These are phyloP conservation scores for Fusarium decemcellulare DNA, from an alignment of 2,329 filamentous ascomycete genomes.

Conservation along the genomic window DNA sequence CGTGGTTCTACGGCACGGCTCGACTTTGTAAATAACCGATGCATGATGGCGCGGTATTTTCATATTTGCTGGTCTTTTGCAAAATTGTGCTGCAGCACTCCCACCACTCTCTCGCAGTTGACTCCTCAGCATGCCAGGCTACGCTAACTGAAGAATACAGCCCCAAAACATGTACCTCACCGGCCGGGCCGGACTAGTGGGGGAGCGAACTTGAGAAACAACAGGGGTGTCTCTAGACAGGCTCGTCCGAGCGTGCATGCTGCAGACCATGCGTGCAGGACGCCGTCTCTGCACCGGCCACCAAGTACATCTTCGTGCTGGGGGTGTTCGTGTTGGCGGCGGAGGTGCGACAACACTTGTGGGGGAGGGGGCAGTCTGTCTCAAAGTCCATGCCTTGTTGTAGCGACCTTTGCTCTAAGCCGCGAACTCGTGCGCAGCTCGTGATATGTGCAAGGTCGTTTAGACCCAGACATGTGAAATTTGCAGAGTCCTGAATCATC, in stretches of 20 bases:
- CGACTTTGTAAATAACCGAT: slow-evolving; percentile 2
- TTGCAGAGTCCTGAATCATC: slow-evolving; percentile 2
- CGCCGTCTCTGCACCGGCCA: slow-evolving; percentile 36
- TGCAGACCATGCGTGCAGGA: slow-evolving; percentile 45
- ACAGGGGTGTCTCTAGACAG: slow-evolving; percentile 29
- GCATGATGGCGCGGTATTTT: slow-evolving; percentile 18
- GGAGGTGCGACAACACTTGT: slow-evolving; percentile 31
- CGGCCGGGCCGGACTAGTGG: slow-evolving; percentile 20
- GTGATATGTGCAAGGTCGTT: slow-evolving; percentile 21
- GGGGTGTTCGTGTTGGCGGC: slow-evolving; percentile 41
- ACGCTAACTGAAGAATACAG: slow-evolving; percentile 37
- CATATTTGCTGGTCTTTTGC: slow-evolving; percentile 11
- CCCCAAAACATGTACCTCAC: slow-evolving; percentile 21
- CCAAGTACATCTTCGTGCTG: slow-evolving; percentile 30
- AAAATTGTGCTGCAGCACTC: slow-evolving; percentile 18
- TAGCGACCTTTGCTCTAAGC: slow-evolving; percentile 12
- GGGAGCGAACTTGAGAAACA: background rate
- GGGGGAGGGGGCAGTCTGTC: slow-evolving; percentile 34
- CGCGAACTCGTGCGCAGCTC: slow-evolving; percentile 30
- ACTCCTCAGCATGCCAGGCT: slow-evolving; percentile 22
- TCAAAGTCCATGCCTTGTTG: slow-evolving; percentile 13
- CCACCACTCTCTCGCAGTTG: slow-evolving; percentile 29
- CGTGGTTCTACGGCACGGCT: slow-evolving; percentile 20
- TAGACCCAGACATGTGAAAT: slow-evolving; percentile 32
- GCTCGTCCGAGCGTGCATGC: slow-evolving; percentile 43